phyloP scores from a whole-genome alignment of 2,329 filamentous ascomycete species.

The Tolypocladium tropicale region DNA sequence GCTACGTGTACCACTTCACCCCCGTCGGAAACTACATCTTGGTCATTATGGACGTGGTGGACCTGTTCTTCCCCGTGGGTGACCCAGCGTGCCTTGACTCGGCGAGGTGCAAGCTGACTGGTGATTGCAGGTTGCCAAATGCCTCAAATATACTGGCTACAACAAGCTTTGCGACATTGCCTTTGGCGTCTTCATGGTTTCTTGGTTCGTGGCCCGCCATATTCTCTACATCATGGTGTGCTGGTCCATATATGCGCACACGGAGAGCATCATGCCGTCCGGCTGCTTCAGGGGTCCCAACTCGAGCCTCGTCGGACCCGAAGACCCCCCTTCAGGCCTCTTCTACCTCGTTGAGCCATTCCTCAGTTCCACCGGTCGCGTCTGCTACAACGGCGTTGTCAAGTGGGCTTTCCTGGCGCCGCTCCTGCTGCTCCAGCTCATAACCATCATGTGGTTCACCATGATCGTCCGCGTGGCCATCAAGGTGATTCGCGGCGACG shows the following conservation, averaged over 20 bases:
- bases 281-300: constrained; percentile 61
- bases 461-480: constrained; percentile 80
- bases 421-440: constrained; percentile 65
- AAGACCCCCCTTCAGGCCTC: constrained; percentile 38
- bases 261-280: constrained; percentile 48
- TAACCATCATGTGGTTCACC: constrained; percentile 80
- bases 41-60: constrained; percentile 87
- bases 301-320: constrained; percentile 43
- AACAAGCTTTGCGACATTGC: constrained; percentile 66
- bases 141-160: constrained; percentile 80
- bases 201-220: constrained; percentile 79
- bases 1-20: constrained; percentile 79
- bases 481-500: constrained; percentile 64
- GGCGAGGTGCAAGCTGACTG: background rate
- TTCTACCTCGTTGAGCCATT: constrained; percentile 66
- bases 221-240: constrained; percentile 68
- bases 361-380: constrained; percentile 54
- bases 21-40: constrained; percentile 83
- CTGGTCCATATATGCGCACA: constrained; percentile 68
- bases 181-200: constrained; percentile 77
- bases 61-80: constrained; percentile 75
- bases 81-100: constrained; percentile 2
- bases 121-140: constrained; percentile 67
- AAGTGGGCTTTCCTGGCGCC: constrained; percentile 68
- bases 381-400: constrained; percentile 72